Base-by-base conservation (phyloP, 768 basidiomycete species). In the Pulveroboletus sp. region DNA sequence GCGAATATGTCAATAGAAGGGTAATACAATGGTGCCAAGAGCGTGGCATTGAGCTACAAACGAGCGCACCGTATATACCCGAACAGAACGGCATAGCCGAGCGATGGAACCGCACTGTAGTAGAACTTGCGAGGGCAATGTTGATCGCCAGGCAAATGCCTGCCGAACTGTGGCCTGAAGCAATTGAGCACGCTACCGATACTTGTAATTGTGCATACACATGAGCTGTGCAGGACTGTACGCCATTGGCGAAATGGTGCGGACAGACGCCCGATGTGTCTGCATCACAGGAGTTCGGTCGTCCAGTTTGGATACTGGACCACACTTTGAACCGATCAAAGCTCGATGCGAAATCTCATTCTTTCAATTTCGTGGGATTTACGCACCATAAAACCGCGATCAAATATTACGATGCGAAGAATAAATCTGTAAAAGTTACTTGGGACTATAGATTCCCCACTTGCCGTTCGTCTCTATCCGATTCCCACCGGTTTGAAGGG, bases 51-150 rank as follows among this genome's bases (percentile, higher is more conserved):
- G 57, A 58, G 1, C 49, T n/a, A n/a, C n/a, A n/a, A n/a, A n/a
- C n/a, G n/a, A n/a, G n/a, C n/a, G n/a, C n/a, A n/a, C n/a, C n/a
- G 2, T 72, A 75, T 27, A 67, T 68, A 7, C 70, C 69, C 0
- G 54, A 65, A 1, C 70, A 74, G 23, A 75, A 75, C 49, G 68
- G 64, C 7, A 45, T 63, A n/a, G 66, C 73, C 0, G 73, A 79
- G 29, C 40, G 63, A 0, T 62, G 64, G n/a, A 75, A 75, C 43
- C 27, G 58, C 4, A 73, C 67, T 0, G 30, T 70, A 0, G 20
- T 70, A 0, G 63, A 73, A 38, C 35, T 72, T 2, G 61, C 53
- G 2, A 23, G 56, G 0, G 57, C 68, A 0, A 75, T 76, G 71
- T 5, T 75, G 23, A 56, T 58, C 1, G 55, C 49, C 9, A 8